Evolutionary conservation across 768 basidiomycete genomes (phyloP), one percentile per base, ranked within the genome.

Genomic region (Kwoniella sp.): DNA sequence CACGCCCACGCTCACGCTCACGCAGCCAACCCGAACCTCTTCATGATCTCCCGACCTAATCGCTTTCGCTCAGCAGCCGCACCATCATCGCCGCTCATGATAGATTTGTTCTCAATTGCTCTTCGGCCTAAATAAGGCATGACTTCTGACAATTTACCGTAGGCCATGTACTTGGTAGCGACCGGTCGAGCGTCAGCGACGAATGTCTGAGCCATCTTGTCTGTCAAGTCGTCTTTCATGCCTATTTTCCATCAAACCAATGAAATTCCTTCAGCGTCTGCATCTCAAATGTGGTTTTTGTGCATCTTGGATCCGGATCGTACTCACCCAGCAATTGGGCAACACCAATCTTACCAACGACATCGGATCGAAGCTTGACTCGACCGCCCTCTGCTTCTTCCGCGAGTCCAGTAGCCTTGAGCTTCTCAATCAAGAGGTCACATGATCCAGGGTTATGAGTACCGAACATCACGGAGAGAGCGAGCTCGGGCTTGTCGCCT

Each of bases 91-190:
- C 85, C 80, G 33, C 88, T 89, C 26, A 97, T 85, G 1, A 96
- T 84, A 0, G 88, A 88, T 80, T 92, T 94, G 82, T 97, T 96
- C 86, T 96, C 93, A 49, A 92, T 87, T 0, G 92, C 93, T 17
- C 94, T 84, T 30, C 92, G 85, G 44, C 88, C 85, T 9, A 96
- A 85, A 77, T 95, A 97, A 0, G 94, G 92, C 87, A 96, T 88
- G 10, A 92, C 89, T 55, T 64, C 59, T 27, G 44, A 25, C 47
- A 60, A 55, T 33, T 60, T 30, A 21, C 77, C 58, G 67, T 76
- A 65, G 29, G 70, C 75, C 27, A 77, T 72, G 63, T 77, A 77
- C 67, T 95, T 95, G 80, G 92, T 83, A 0, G 90, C 86, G 58
- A 90, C 85, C 0, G 92, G 91, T n/a, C 59, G 66, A 83, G 81